Conservation (phyloP, 176 grass and related monocot genomes). For the Bothriochloa decipiens region DNA sequence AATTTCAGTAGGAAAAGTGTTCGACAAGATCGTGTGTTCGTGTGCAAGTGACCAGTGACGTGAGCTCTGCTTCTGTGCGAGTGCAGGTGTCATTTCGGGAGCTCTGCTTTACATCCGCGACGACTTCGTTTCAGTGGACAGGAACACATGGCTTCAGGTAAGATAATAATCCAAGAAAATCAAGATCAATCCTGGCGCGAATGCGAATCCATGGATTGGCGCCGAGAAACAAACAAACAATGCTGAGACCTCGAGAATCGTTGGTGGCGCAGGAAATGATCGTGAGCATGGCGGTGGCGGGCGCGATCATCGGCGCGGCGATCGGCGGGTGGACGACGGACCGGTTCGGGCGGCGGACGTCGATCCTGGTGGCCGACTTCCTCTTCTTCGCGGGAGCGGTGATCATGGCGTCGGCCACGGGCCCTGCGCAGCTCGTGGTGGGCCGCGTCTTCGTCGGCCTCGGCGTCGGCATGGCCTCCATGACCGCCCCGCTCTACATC, state of each 20-base stretch:
- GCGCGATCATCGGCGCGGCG: conserved; percentile 84
- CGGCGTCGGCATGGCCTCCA: conserved; percentile 90
- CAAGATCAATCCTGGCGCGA: no score
- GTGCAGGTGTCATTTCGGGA: conserved; percentile 81
- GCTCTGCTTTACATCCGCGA: conserved; percentile 92
- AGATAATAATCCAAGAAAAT: not conserved
- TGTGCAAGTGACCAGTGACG: not conserved
- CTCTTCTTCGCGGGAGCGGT: conserved; percentile 80
- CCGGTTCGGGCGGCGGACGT: conserved; percentile 62
- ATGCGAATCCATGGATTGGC: not conserved
- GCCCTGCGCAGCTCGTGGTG: conserved; percentile 54
- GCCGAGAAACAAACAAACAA: not conserved
- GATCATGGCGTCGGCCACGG: conserved; percentile 63
- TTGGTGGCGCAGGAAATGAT: conserved; percentile 59
- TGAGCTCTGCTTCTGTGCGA: not conserved
- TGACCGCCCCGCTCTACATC: conserved; percentile 88
- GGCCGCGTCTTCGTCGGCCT: conserved; percentile 78
- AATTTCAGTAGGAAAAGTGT: not conserved
- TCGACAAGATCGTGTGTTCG: not conserved
- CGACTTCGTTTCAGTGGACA: conserved; percentile 73
- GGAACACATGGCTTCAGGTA: conserved; percentile 85
- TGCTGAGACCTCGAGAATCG: not conserved
- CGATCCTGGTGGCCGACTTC: conserved; percentile 64
- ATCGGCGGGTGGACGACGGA: conserved; percentile 81
- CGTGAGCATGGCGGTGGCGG: conserved; percentile 87